phyloP scores from a whole-genome alignment of 768 basidiomycete genomes.

The Atractiella rhizophila region DNA sequence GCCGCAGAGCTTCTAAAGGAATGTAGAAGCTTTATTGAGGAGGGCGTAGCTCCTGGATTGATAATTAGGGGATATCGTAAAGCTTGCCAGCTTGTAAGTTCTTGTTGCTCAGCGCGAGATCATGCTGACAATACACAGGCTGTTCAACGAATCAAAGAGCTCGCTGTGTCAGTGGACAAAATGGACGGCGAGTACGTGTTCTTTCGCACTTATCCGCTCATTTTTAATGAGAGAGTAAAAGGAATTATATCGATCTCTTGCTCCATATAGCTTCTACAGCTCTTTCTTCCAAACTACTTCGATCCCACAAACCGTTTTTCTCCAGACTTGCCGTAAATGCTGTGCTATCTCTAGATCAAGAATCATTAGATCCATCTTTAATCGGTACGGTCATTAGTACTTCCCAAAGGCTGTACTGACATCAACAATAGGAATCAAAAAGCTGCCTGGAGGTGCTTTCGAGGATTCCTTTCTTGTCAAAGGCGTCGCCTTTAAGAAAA shows the following conservation, averaged over 20 bases:
- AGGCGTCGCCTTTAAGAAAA: conserved; percentile 97
- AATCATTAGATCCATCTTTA: conserved; percentile 77
- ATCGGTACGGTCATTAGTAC: conserved; percentile 34
- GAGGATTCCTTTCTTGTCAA: conserved; percentile 71
- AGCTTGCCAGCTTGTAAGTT: conserved; percentile 55
- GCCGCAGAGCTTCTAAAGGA: conserved; percentile 89
- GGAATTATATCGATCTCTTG: conserved; percentile 74
- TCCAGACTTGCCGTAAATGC: conserved; percentile 97
- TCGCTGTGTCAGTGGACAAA: conserved; percentile 74
- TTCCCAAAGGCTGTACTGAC: neutral
- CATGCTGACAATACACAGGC: conserved; percentile 30
- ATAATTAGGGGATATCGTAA: conserved; percentile 90
- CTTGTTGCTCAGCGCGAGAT: conserved; percentile 7
- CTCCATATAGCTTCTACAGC: conserved; percentile 93
- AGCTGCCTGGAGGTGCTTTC: conserved; percentile 90
- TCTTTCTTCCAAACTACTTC: conserved; percentile 99
- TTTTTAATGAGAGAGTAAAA: conserved; percentile 19
- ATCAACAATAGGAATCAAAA: conserved; percentile 40
- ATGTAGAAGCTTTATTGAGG: conserved; percentile 69
- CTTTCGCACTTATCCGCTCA: neutral
- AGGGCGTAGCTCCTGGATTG: conserved; percentile 87
- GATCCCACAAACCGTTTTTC: conserved; percentile 96
- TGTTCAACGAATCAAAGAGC: conserved; percentile 56
- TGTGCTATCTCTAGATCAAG: conserved; percentile 69
- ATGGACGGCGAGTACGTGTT: conserved; percentile 55